A percentile compares a stretch with the other conserved stretches of the same genome.
These are phyloP conservation scores for Parastagonospora nodorum DNA, from an alignment of 2,329 filamentous ascomycete species.

Conservation along the genomic window DNA sequence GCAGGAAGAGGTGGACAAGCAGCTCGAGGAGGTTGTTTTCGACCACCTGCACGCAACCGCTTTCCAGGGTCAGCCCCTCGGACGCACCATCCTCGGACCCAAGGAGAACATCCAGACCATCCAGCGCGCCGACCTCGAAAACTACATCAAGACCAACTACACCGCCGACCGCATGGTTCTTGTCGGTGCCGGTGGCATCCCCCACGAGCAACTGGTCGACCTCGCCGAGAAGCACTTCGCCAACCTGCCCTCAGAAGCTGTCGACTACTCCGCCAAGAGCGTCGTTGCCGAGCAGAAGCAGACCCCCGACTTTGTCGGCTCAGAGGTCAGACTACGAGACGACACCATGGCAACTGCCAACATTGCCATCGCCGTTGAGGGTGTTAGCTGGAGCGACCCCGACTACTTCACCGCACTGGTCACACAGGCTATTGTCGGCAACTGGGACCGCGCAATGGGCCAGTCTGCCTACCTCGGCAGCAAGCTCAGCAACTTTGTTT, in stretches of 20 bases:
- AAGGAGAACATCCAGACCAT: slow-evolving; percentile 99
- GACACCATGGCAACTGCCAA: slow-evolving; percentile 96
- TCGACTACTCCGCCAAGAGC: slow-evolving; percentile 73
- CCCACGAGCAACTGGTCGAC: slow-evolving; percentile 91
- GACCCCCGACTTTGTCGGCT: slow-evolving; percentile 94
- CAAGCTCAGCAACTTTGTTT: slow-evolving; percentile 94
- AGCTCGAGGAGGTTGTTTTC: slow-evolving; percentile 98
- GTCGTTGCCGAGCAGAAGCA: slow-evolving; percentile 76
- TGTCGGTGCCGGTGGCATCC: slow-evolving; percentile 90
- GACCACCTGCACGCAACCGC: slow-evolving; percentile 98
- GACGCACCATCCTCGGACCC: slow-evolving; percentile 95
- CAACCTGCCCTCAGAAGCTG: slow-evolving; percentile 74
- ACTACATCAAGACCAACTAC: slow-evolving; percentile 99
- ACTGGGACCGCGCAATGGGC: slow-evolving; percentile 99
- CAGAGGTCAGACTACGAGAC: slow-evolving; percentile 92
- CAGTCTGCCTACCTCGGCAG: slow-evolving; percentile 96
- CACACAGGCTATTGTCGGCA: slow-evolving; percentile 97
- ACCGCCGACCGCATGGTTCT: slow-evolving; percentile 99
- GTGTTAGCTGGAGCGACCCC: slow-evolving; percentile 98
- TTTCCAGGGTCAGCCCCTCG: slow-evolving; percentile 93
- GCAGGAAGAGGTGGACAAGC: slow-evolving; percentile 99
- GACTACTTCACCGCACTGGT: slow-evolving; percentile 99
- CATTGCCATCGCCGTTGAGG: slow-evolving; percentile 97
- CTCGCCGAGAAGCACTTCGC: slow-evolving; percentile 97
- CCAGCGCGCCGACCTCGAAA: slow-evolving; percentile 83